Evolutionary conservation across 805 yeast genomes (phyloP).

Genomic region (Maudiozyma saulgeensis): DNA sequence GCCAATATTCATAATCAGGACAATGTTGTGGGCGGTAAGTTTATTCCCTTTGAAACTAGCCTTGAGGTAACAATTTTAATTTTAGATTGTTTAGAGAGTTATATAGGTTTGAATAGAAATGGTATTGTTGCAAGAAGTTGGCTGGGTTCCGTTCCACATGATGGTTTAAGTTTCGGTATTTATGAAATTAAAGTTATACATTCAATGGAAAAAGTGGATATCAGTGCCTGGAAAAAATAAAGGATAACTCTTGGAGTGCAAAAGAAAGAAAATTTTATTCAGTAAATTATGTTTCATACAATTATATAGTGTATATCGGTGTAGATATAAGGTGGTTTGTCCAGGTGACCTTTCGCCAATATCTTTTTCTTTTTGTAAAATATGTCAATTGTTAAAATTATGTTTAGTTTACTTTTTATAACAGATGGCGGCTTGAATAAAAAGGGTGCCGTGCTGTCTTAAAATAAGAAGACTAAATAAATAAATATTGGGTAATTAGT

Average conservation of each 20-base stretch:
- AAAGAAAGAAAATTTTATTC: not conserved
- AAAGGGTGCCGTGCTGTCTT: too few relatives aligned
- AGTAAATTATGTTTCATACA: not conserved
- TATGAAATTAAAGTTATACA: constrained; percentile 30
- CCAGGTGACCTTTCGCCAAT: too few relatives aligned
- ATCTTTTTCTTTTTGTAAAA: too few relatives aligned
- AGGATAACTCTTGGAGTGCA: not conserved
- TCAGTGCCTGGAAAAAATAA: not conserved
- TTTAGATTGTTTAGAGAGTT: constrained; percentile 58
- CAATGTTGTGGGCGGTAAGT: constrained; percentile 19
- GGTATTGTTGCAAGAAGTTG: constrained; percentile 72
- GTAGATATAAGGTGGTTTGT: too few relatives aligned
- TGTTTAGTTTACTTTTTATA: too few relatives aligned
- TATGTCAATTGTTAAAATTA: too few relatives aligned
- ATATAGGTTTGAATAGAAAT: constrained; percentile 56
- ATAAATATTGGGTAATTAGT: too few relatives aligned
- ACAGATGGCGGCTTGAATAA: too few relatives aligned
- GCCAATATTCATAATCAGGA: constrained; percentile 31
- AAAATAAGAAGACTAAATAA: too few relatives aligned
- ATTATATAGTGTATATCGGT: not conserved
- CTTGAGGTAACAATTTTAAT: constrained; percentile 33
- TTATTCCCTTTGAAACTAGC: constrained; percentile 21
- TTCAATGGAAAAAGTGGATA: constrained; percentile 7
- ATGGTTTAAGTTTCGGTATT: constrained; percentile 68
- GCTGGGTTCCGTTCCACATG: constrained; percentile 47